Base-by-base conservation (phyloP, 495 filamentous ascomycete genomes). In the Pseudomonodictys pantanalensis region DNA sequence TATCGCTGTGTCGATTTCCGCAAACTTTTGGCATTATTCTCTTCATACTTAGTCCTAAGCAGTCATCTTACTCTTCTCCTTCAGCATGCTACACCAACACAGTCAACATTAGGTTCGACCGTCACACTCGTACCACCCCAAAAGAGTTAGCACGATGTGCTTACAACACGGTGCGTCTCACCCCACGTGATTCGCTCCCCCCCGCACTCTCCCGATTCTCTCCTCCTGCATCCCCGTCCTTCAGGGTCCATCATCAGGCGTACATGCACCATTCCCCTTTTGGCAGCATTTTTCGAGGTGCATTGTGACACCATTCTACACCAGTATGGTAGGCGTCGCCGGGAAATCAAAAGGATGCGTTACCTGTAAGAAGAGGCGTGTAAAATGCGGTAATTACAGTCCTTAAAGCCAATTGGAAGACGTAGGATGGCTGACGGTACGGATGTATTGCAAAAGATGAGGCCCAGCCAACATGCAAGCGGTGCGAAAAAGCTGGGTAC, bases 311-410 rank as follows among this genome's bases (percentile, higher is more conserved):
- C n/a, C n/a, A n/a, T n/a, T n/a, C n/a, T n/a, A 25, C 1, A 28
- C 23, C 24, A 23, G 17, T n/a, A 65, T 65, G 62, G 51, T 65
- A 11, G 51, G 57, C 4, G 57, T 65, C 10, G 25, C 62, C 11
- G 62, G 62, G 20, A 60, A 53, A 26, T 56, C 48, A 7, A 60
- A 60, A 52, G 57, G 47, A 12, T 65, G 62, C 44, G 12, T 55
- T 15, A 65, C 62, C 4, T 65, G 62, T 45, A 54, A 52, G 50
- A 65, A 60, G 46, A 23, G 61, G 24, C 29, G 48, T 18, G 38
- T 64, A 0, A 64, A 64, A 26, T 64, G 61, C 43, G 60, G 60
- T 58, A 39, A 29, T 28, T 9, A 47, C 32, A 15, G n/a, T 11
- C 1, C 44, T 22, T 24, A 5, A 20, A 8, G 55, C 3, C 49